phyloP scores from a whole-genome alignment of 495 filamentous ascomycete species.

The Aspergillus ellipticus region DNA sequence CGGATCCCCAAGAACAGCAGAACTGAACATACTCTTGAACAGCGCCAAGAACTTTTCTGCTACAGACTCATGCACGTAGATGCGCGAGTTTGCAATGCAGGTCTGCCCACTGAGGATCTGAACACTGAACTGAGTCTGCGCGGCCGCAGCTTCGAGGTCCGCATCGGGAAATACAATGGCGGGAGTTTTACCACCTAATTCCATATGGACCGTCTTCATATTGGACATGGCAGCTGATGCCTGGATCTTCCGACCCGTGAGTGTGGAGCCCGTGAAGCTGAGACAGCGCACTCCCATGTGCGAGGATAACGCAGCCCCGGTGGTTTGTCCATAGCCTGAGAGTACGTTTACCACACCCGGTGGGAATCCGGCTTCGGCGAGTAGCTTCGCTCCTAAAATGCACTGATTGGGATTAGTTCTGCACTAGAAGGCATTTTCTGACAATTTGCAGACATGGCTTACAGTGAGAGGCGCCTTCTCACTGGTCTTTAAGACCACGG shows the following conservation, averaged over 20 bases:
- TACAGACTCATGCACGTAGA: constrained; percentile 77
- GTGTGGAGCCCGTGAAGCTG: constrained; percentile 84
- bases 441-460: background rate
- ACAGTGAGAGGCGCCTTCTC: constrained; percentile 56
- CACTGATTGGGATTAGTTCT: constrained; percentile 33
- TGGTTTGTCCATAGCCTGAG: constrained; percentile 50
- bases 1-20: constrained; percentile 70
- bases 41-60: constrained; percentile 70
- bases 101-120: constrained; percentile 79
- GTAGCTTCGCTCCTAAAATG: constrained; percentile 66
- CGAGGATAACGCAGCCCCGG: constrained; percentile 46
- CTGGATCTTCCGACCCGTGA: constrained; percentile 83
- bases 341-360: constrained; percentile 54
- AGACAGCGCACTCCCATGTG: constrained; percentile 73
- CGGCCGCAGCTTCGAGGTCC: constrained; percentile 78
- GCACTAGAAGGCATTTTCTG: constrained; percentile 6
- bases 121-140: constrained; percentile 71
- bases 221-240: constrained; percentile 73
- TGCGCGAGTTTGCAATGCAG: constrained; percentile 83
- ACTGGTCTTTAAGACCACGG: constrained; percentile 53
- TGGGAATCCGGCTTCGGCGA: constrained; percentile 57
- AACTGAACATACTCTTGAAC: constrained; percentile 65
- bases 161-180: constrained; percentile 85
- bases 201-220: constrained; percentile 89
- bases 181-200: constrained; percentile 90